Conservation (phyloP, 306 rosid species). For the Lathyrus oleraceus region DNA sequence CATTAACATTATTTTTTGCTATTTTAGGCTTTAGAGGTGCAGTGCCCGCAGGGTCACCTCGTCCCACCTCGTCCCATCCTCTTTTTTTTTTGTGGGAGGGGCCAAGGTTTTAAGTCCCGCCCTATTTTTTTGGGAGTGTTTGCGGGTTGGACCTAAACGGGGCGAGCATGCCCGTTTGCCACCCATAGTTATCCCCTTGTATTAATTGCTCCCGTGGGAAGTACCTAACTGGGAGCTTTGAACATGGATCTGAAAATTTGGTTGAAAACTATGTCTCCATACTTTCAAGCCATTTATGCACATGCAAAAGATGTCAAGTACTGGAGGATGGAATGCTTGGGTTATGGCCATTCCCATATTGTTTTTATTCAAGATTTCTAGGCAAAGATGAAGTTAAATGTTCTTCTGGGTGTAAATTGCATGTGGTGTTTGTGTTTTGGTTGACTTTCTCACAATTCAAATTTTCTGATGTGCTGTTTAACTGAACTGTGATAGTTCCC, state of each 20-base stretch:
- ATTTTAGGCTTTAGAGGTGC: no score
- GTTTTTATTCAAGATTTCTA: background rate
- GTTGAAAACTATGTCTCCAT: background rate
- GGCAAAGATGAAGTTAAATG: background rate
- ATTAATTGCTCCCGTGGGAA: background rate
- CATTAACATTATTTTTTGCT: no score
- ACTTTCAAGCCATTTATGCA: background rate
- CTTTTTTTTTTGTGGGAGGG: no score
- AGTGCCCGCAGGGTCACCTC: no score
- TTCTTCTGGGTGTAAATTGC: background rate
- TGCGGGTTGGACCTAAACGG: no score
- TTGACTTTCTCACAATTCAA: background rate
- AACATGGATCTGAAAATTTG: background rate
- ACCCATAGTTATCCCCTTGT: background rate
- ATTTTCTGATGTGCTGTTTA: constrained; percentile 14
- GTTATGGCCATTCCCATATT: background rate
- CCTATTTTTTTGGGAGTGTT: no score
- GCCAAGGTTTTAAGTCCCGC: no score
- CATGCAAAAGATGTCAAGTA: background rate
- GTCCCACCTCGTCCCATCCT: no score
- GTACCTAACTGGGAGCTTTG: background rate
- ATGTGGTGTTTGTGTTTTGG: constrained; percentile 5
- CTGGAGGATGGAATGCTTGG: constrained; percentile 11
- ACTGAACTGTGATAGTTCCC: background rate
- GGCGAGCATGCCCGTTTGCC: no score